These are phyloP conservation scores for Aureobasidium sp. DNA, from an alignment of 2,329 filamentous ascomycete genomes.

Conservation along the genomic window DNA sequence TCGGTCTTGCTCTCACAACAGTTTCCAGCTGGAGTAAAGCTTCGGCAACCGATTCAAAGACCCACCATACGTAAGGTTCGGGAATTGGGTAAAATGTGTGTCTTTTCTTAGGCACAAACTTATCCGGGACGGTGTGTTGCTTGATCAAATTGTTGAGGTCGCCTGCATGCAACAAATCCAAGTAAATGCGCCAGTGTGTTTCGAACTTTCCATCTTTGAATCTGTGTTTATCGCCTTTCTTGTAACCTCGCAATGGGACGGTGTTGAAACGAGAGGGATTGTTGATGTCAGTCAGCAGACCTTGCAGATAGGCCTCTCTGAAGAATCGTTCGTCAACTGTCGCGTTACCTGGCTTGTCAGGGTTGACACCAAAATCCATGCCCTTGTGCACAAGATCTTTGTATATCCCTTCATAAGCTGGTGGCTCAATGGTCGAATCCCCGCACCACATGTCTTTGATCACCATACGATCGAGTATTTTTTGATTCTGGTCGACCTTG, in stretches of 20 bases:
- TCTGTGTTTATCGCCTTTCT: neutral
- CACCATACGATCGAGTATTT: neutral
- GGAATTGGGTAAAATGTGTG: neutral
- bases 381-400: neutral
- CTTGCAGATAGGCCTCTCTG: slow-evolving; percentile 1
- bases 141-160: neutral
- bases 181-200: neutral
- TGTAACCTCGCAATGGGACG: neutral
- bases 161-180: neutral
- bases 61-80: neutral
- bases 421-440: neutral
- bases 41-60: neutral
- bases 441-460: neutral
- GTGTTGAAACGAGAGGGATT: neutral
- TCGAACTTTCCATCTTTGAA: too few species aligned
- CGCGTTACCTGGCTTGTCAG: neutral
- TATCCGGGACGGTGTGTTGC: neutral
- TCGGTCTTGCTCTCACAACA: neutral
- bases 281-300: neutral
- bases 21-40: neutral
- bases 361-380: neutral
- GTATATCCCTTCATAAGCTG: neutral
- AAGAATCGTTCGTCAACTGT: neutral
- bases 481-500: neutral
- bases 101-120: too few species aligned